Conservation (phyloP, 176 grass and related monocot genomes). For the Oryza nivara region DNA sequence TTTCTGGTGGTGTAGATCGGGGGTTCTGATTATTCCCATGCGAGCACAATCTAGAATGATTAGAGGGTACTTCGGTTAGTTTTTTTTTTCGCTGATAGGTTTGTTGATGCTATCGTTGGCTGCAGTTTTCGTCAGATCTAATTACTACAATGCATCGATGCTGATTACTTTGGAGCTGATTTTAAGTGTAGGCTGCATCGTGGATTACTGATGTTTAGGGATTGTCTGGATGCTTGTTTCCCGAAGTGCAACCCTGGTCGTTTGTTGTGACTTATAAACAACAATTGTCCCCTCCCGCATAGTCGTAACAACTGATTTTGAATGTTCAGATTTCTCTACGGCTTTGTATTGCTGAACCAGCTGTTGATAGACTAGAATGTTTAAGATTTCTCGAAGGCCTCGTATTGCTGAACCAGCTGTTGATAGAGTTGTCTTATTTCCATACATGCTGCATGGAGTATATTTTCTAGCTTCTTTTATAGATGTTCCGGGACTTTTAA, state of each 20-base stretch:
- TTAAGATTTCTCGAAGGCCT: background rate
- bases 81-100: background rate
- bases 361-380: background rate
- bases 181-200: background rate
- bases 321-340: background rate
- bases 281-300: background rate
- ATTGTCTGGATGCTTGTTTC: background rate
- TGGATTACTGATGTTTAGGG: background rate
- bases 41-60: background rate
- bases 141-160: background rate
- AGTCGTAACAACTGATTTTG: background rate
- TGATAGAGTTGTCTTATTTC: background rate
- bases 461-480: background rate
- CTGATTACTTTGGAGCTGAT: background rate
- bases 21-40: background rate
- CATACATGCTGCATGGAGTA: background rate
- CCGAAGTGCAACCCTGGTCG: background rate
- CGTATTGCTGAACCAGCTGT: background rate
- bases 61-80: background rate
- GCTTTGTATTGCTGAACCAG: background rate
- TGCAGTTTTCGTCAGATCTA: constrained; percentile 1
- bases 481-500: background rate
- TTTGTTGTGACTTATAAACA: background rate
- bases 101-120: background rate
- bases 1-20: background rate